Evolutionary conservation across 1,139 yeast genomes (phyloP).

Genomic region (Saccharomyces hybrid): DNA sequence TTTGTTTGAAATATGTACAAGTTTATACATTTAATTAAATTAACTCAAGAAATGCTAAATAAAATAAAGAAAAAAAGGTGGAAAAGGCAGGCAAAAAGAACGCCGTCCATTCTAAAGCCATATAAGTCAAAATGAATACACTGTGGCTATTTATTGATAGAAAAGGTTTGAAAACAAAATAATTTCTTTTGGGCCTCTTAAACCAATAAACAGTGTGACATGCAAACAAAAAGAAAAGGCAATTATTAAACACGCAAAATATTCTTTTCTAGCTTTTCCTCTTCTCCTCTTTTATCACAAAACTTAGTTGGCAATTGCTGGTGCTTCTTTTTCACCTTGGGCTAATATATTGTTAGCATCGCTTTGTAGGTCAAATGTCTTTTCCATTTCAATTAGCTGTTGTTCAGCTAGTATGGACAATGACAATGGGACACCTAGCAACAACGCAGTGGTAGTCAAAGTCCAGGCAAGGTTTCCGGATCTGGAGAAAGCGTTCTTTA

Average conservation of each 20-base stretch:
- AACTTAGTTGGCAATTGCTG: conserved; percentile 9
- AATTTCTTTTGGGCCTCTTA: too few species aligned
- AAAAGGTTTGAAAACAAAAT: too few species aligned
- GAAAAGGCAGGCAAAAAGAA: conserved; percentile 1
- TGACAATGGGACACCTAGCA: conserved; percentile 88
- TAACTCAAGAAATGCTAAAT: conserved; percentile 1
- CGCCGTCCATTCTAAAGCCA: not conserved
- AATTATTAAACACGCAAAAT: not conserved
- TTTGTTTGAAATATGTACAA: conserved; percentile 13
- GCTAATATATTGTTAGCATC: conserved; percentile 79
- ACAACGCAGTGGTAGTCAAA: conserved; percentile 70
- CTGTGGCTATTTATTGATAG: not conserved
- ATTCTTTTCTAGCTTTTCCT: not conserved
- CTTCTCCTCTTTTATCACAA: not conserved
- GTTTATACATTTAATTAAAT: conserved; percentile 10
- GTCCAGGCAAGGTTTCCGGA: conserved; percentile 81
- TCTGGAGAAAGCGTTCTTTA: conserved; percentile 44
- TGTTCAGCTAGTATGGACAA: conserved; percentile 86
- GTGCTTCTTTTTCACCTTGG: conserved; percentile 46
- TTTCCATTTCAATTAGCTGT: conserved; percentile 89
- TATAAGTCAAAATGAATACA: not conserved
- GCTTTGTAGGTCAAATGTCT: conserved; percentile 80
- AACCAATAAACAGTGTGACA: not conserved
- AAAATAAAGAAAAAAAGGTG: conserved; percentile 2
- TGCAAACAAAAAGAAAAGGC: not conserved